Percentiles rank a stretch among this genome's conserved stretches.
Evolutionary conservation across 148 eudicot species (phyloP).

Genomic region (Cornus controversa): DNA sequence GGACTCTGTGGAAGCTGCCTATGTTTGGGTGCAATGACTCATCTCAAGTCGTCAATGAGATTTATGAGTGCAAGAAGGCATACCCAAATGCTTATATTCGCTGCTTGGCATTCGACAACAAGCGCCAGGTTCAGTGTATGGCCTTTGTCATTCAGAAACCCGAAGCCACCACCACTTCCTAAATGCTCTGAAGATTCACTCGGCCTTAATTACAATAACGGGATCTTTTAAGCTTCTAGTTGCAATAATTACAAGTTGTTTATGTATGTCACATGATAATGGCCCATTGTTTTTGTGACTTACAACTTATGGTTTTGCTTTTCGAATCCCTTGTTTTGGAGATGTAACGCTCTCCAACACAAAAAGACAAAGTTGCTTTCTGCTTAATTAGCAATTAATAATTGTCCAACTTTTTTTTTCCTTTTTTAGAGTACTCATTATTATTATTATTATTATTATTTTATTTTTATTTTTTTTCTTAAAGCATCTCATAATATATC

Average conservation of each 20-base stretch:
- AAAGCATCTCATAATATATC: too few relatives aligned
- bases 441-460: too few relatives aligned
- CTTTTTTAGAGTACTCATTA: background rate
- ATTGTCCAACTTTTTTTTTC: background rate
- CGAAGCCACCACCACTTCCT: background rate
- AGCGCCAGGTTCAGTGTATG: slow-evolving; percentile 42
- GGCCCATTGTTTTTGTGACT: slow-evolving; percentile 3
- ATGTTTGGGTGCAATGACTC: slow-evolving; percentile 48
- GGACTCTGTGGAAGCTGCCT: slow-evolving; percentile 50
- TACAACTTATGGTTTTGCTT: background rate
- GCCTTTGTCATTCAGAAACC: slow-evolving; percentile 46
- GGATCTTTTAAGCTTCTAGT: background rate
- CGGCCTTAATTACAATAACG: too few relatives aligned
- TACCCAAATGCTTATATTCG: slow-evolving; percentile 52
- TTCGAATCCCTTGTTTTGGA: background rate
- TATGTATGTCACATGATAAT: background rate
- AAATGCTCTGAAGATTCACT: background rate
- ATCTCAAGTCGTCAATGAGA: slow-evolving; percentile 38
- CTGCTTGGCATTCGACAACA: slow-evolving; percentile 48
- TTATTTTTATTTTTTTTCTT: too few relatives aligned
- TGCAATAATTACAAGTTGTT: background rate
- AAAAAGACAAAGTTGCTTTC: background rate
- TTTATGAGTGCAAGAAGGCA: slow-evolving; percentile 37
- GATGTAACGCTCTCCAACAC: background rate
- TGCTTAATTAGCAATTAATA: background rate